Conservation (phyloP, 2,329 filamentous ascomycete genomes). For the Colletotrichum sojae region DNA sequence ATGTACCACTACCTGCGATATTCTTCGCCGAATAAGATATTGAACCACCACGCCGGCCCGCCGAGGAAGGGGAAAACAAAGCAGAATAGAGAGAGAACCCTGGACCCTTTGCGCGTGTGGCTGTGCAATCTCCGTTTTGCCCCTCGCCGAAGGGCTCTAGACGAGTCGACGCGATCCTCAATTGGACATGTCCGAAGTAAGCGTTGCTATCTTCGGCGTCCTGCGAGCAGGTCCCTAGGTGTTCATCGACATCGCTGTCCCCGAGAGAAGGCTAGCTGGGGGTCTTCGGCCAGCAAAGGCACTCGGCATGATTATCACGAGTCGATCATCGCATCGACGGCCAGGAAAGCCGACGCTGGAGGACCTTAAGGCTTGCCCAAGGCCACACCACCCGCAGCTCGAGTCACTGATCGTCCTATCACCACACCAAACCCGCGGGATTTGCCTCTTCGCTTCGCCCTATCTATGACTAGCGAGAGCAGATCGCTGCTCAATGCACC, state of each 20-base stretch:
- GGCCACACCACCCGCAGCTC: slow-evolving; percentile 14
- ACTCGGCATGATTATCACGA: slow-evolving; percentile 11
- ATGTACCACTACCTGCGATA: slow-evolving; percentile 10
- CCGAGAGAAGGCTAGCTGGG: slow-evolving; percentile 12
- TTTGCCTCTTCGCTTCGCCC: slow-evolving; percentile 15
- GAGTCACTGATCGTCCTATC: slow-evolving; percentile 11
- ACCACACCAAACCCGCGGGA: slow-evolving; percentile 6
- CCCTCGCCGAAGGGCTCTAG: slow-evolving; percentile 20
- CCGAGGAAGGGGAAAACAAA: slow-evolving; percentile 9
- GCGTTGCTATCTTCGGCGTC: slow-evolving; percentile 3
- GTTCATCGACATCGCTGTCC: slow-evolving; percentile 5
- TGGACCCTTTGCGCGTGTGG: slow-evolving; percentile 37
- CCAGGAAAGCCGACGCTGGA: slow-evolving; percentile 9
- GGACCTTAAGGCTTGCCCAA: neutral
- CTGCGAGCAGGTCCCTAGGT: slow-evolving; percentile 1
- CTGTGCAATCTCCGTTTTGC: slow-evolving; percentile 40
- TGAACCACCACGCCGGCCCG: neutral
- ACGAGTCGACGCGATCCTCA: slow-evolving; percentile 10
- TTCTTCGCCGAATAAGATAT: neutral
- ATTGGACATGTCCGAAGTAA: slow-evolving; percentile 26
- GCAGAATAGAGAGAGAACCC: slow-evolving; percentile 47
- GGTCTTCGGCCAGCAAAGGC: slow-evolving; percentile 1
- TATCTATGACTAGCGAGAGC: slow-evolving; percentile 25
- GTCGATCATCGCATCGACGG: slow-evolving; percentile 33
- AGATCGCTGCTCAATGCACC: slow-evolving; percentile 21